A percentile compares a stretch with the other conserved stretches of the same genome.
These are phyloP conservation scores for Hygrocybe punicea DNA, from an alignment of 768 basidiomycete genomes.

Conservation along the genomic window DNA sequence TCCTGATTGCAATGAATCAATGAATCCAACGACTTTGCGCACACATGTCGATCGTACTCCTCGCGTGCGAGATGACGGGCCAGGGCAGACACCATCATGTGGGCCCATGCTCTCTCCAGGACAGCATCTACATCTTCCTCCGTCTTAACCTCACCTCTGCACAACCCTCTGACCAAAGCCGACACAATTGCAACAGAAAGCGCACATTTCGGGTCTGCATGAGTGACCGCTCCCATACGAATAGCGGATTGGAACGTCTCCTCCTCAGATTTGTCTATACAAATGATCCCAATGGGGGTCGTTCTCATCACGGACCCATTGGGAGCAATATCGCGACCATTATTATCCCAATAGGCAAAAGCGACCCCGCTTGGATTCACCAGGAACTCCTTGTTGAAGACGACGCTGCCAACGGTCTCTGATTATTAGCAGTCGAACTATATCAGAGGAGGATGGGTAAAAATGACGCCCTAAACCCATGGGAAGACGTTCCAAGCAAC, in stretches of 20 bases:
- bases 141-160: constrained; percentile 12
- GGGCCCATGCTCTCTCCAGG: constrained; percentile 19
- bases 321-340: constrained; percentile 12
- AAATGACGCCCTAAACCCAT: constrained; percentile 21
- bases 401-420: constrained; percentile 20
- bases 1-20: constrained; percentile 13
- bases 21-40: constrained; percentile 12
- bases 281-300: constrained; percentile 20
- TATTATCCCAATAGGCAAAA: constrained; percentile 14
- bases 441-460: not conserved
- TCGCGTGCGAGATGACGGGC: constrained; percentile 11
- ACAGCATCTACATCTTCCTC: constrained; percentile 8
- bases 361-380: constrained; percentile 14
- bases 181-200: constrained; percentile 22
- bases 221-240: constrained; percentile 20
- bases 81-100: constrained; percentile 2
- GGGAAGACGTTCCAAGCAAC: constrained; percentile 19
- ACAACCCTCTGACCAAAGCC: constrained; percentile 17
- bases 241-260: constrained; percentile 19
- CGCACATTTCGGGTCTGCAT: constrained; percentile 21
- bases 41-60: constrained; percentile 17
- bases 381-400: constrained; percentile 10
- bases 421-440: not conserved
- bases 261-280: constrained; percentile 15
- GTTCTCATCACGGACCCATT: constrained; percentile 26